phyloP scores from a whole-genome alignment of 306 rosid species.

The Gillenia trifoliata region DNA sequence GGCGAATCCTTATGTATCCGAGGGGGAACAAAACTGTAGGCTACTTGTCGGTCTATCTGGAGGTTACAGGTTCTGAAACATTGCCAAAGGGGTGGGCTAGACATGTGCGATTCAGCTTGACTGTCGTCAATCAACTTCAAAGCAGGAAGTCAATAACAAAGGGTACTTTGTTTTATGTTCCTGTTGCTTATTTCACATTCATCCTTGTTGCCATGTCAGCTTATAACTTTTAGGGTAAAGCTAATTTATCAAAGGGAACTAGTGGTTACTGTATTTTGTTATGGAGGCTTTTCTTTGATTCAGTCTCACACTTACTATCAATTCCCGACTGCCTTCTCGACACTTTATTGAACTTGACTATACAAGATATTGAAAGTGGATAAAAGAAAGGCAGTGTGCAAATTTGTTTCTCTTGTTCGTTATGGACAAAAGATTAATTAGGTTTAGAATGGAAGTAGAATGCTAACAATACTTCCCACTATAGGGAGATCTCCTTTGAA shows the following conservation, averaged over 20 bases:
- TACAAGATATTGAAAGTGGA: not conserved
- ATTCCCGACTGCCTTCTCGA: not conserved
- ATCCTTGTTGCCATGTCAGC: not conserved
- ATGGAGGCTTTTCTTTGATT: too few species aligned
- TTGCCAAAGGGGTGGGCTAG: not conserved
- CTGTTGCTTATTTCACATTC: not conserved
- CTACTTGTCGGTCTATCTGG: slow-evolving; percentile 8
- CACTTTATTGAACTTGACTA: not conserved
- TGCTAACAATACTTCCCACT: too few species aligned
- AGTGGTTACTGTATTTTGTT: not conserved
- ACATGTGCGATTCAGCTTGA: slow-evolving; percentile 1
- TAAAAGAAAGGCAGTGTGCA: not conserved
- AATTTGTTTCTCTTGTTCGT: not conserved
- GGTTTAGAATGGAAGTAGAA: too few species aligned
- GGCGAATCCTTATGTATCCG: slow-evolving; percentile 12
- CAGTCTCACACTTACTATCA: not conserved
- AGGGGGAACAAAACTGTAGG: not conserved
- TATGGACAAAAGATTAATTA: too few species aligned
- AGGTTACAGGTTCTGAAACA: not conserved
- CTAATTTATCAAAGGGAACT: not conserved
- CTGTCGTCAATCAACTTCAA: slow-evolving; percentile 1
- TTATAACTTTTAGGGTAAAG: not conserved
- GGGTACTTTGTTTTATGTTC: not conserved
- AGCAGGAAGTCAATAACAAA: slow-evolving; percentile 1
- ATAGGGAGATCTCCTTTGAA: too few species aligned